phyloP scores from a whole-genome alignment of 108 stramenopile species.

The Skeletonema menzelii region DNA sequence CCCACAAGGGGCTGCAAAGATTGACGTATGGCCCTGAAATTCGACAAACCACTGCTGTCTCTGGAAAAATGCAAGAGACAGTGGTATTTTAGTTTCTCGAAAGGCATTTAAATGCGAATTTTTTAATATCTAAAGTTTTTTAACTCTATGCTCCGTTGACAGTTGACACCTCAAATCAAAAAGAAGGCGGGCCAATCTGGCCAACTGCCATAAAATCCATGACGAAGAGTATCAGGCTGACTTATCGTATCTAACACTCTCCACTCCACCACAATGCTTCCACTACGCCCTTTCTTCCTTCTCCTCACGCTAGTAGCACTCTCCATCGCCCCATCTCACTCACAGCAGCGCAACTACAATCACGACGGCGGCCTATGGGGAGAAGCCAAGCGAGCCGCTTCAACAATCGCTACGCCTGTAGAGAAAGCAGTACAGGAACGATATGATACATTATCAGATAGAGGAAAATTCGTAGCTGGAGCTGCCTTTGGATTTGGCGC shows the following conservation, averaged over 20 bases:
- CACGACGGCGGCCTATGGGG: constrained; percentile 42
- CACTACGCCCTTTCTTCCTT: neutral
- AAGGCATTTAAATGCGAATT: constrained; percentile 35
- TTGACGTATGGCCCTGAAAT: constrained; percentile 48
- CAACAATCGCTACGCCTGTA: constrained; percentile 11
- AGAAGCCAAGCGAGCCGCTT: neutral
- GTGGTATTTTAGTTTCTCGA: constrained; percentile 62
- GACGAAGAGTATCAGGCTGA: no score
- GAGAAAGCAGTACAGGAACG: neutral
- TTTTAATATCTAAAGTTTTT: constrained; percentile 9
- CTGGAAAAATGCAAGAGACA: constrained; percentile 82
- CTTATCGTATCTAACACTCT: neutral
- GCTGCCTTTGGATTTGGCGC: constrained; percentile 32
- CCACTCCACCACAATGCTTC: neutral
- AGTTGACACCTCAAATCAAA: neutral
- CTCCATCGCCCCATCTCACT: neutral
- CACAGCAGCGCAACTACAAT: neutral
- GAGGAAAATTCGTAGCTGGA: constrained; percentile 31
- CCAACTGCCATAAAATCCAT: no score
- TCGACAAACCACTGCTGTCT: constrained; percentile 65
- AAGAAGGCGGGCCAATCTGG: no score
- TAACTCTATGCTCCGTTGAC: neutral
- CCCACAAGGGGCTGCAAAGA: constrained; percentile 64
- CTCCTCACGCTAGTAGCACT: neutral
- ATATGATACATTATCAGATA: constrained; percentile 28